Evolutionary conservation across 73 alveolate genomes (phyloP).

Genomic region (Uronychia setigera): DNA sequence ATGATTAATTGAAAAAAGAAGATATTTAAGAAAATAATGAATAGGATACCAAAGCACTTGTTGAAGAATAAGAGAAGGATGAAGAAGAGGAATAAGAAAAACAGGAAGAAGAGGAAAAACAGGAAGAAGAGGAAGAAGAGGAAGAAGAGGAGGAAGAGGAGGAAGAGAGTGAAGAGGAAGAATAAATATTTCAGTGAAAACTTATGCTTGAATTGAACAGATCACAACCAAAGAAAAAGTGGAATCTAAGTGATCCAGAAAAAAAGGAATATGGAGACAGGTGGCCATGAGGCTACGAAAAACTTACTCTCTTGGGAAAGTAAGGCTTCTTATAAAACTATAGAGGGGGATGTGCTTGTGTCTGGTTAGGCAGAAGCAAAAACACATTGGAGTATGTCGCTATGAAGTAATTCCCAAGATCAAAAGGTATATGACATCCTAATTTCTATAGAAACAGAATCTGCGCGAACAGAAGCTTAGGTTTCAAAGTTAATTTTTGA

Average conservation of each 20-base stretch:
- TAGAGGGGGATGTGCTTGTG: constrained; percentile 85
- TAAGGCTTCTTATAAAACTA: not conserved
- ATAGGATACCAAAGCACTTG: no score
- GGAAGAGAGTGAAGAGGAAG: no score
- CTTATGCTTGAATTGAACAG: no score
- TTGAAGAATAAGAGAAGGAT: no score
- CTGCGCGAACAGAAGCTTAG: constrained; percentile 30
- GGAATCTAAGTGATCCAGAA: constrained; percentile 54
- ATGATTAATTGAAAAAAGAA: no score
- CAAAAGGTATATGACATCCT: not conserved
- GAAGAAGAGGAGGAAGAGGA: no score
- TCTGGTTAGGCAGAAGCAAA: constrained; percentile 67
- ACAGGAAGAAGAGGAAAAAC: no score
- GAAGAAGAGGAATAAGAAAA: no score
- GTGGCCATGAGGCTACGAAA: constrained; percentile 68
- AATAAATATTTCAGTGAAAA: no score
- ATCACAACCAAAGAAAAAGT: not conserved
- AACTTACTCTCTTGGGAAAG: constrained; percentile 65
- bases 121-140: no score
- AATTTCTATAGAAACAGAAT: constrained; percentile 12
- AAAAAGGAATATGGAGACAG: constrained; percentile 68
- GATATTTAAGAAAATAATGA: no score
- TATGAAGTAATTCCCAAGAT: constrained; percentile 69
- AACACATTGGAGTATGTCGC: constrained; percentile 67
- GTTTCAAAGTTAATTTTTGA: constrained; percentile 12